phyloP scores from a whole-genome alignment of 2,329 filamentous ascomycete genomes.

The Pseudogymnoascus destructans region DNA sequence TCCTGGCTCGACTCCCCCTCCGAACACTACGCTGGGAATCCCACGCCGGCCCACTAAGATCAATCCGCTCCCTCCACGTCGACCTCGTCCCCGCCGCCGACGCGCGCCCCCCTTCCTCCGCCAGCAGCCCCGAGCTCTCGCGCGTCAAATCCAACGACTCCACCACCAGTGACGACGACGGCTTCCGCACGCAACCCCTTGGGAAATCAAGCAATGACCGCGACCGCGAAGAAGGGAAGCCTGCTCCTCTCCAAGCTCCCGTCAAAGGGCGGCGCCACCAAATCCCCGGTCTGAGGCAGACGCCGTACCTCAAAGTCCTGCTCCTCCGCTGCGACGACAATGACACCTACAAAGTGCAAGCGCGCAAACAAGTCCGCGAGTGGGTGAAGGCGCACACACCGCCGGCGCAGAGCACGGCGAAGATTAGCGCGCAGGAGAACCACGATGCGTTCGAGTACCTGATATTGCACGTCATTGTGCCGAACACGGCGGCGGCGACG shows the following conservation, averaged over 20 bases:
- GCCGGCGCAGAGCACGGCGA: slow-evolving; percentile 38
- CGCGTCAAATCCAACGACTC: slow-evolving; percentile 28
- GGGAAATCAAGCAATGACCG: slow-evolving; percentile 28
- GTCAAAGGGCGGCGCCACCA: slow-evolving; percentile 65
- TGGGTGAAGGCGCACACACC: slow-evolving; percentile 76
- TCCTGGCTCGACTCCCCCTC: slow-evolving; percentile 69
- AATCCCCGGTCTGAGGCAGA: slow-evolving; percentile 83
- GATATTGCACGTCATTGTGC: slow-evolving; percentile 81
- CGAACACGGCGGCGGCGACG: slow-evolving; percentile 67
- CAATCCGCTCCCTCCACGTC: slow-evolving; percentile 84
- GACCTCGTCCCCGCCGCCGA: slow-evolving; percentile 56
- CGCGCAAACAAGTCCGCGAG: slow-evolving; percentile 67
- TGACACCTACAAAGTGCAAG: slow-evolving; percentile 75
- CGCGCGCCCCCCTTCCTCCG: slow-evolving; percentile 28
- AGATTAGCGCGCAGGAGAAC: slow-evolving; percentile 63
- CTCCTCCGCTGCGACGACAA: slow-evolving; percentile 90
- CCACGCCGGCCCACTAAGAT: slow-evolving; percentile 76
- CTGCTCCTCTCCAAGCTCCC: slow-evolving; percentile 16
- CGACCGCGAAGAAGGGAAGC: slow-evolving; percentile 19
- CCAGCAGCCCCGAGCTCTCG: slow-evolving; percentile 26
- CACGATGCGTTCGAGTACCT: slow-evolving; percentile 97
- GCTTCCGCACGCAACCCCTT: slow-evolving; percentile 45
- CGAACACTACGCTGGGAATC: slow-evolving; percentile 96
- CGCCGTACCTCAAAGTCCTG: slow-evolving; percentile 84
- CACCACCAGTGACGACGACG: slow-evolving; percentile 35